These are phyloP conservation scores for Starmerella khaoyaiensis DNA, from an alignment of 805 yeast genomes.

Conservation along the genomic window DNA sequence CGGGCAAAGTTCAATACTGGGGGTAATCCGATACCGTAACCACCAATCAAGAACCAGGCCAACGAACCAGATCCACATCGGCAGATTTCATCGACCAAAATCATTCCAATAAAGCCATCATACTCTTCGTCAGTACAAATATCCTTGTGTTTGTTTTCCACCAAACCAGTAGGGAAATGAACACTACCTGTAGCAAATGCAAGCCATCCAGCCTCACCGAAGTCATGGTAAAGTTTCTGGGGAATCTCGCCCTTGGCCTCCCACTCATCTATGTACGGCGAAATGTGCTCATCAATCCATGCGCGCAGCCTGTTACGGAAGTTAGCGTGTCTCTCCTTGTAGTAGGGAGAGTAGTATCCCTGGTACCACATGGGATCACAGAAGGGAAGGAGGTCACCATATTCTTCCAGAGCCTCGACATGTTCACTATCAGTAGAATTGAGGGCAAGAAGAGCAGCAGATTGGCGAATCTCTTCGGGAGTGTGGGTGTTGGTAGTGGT, in stretches of 20 bases:
- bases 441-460: not conserved
- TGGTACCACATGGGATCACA: slow-evolving; percentile 36
- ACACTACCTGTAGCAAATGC: slow-evolving; percentile 27
- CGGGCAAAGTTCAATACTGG: slow-evolving; percentile 30
- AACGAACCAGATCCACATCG: slow-evolving; percentile 34
- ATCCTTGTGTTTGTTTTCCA: slow-evolving; percentile 22
- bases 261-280: slow-evolving; percentile 34
- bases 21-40: slow-evolving; percentile 33
- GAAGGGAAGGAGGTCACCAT: slow-evolving; percentile 29
- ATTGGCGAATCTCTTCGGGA: not conserved
- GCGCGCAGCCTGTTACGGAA: slow-evolving; percentile 31
- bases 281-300: slow-evolving; percentile 31
- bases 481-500: not conserved
- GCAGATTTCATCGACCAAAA: slow-evolving; percentile 31
- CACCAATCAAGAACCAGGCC: slow-evolving; percentile 33
- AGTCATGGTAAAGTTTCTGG: slow-evolving; percentile 24
- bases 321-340: slow-evolving; percentile 30
- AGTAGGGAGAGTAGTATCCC: slow-evolving; percentile 32
- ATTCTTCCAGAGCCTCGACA: slow-evolving; percentile 19
- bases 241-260: slow-evolving; percentile 31
- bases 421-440: slow-evolving; percentile 4
- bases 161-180: slow-evolving; percentile 27
- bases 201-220: slow-evolving; percentile 31
- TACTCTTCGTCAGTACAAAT: slow-evolving; percentile 27
- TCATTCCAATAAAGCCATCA: slow-evolving; percentile 31